These are phyloP conservation scores for Trichophyton verrucosum DNA, from an alignment of 2,329 filamentous ascomycete species.

Conservation along the genomic window DNA sequence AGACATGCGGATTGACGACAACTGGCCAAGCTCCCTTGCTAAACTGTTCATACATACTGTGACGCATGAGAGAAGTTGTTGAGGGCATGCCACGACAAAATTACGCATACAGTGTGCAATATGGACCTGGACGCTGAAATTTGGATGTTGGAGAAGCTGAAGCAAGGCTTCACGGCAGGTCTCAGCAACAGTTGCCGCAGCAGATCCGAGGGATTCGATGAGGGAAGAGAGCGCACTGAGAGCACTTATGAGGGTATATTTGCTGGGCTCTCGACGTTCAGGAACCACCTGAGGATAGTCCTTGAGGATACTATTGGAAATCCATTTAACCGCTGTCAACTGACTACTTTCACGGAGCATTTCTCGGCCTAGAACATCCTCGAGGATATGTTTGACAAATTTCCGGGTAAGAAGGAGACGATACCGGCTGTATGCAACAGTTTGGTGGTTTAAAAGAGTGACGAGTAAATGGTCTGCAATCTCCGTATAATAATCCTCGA, in stretches of 20 bases:
- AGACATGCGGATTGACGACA: conserved; percentile 63
- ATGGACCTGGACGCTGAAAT: conserved; percentile 89
- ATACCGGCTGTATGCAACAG: conserved; percentile 73
- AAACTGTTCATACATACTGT: conserved; percentile 96
- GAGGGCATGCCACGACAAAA: conserved; percentile 81
- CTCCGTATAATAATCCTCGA: conserved; percentile 68
- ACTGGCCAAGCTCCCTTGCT: conserved; percentile 67
- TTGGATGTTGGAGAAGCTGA: conserved; percentile 85
- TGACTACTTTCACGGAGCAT: conserved; percentile 86
- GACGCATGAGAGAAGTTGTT: conserved; percentile 79
- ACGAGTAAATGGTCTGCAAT: conserved; percentile 70
- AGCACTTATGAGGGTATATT: conserved; percentile 68
- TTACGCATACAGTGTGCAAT: conserved; percentile 73
- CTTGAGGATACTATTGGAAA: conserved; percentile 82
- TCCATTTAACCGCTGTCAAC: conserved; percentile 61
- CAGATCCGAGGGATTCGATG: conserved; percentile 68
- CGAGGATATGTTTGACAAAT: conserved; percentile 71
- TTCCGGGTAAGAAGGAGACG: conserved; percentile 72
- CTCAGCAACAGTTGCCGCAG: conserved; percentile 67
- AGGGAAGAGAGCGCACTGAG: conserved; percentile 69
- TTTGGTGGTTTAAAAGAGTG: conserved; percentile 65
- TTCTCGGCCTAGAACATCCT: conserved; percentile 66
- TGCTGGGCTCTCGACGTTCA: conserved; percentile 77
- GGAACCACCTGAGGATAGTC: conserved; percentile 86
- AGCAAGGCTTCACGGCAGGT: conserved; percentile 72